A percentile compares a stretch with the other conserved stretches of the same genome.
Evolutionary conservation across 2,329 filamentous ascomycete species (phyloP).

Genomic region (Sarocladium oryzae): DNA sequence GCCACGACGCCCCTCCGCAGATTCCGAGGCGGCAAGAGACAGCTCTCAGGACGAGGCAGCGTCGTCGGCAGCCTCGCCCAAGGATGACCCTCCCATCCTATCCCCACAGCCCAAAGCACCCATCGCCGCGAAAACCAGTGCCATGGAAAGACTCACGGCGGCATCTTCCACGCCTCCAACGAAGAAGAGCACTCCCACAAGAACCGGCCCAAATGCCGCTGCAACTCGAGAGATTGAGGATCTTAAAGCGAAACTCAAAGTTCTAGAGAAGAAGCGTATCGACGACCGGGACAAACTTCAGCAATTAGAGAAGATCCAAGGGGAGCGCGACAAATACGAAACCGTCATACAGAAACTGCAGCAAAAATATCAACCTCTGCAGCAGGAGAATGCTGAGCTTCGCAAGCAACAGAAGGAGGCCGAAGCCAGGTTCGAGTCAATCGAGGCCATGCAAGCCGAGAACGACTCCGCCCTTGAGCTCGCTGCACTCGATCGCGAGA

Average conservation of each 20-base stretch:
- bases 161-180: constrained; percentile 21
- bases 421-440: constrained; percentile 56
- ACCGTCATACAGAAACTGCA: constrained; percentile 86
- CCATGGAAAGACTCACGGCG: constrained; percentile 45
- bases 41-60: constrained; percentile 27
- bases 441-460: constrained; percentile 72
- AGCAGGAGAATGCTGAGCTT: constrained; percentile 70
- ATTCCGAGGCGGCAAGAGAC: constrained; percentile 38
- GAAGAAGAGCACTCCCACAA: constrained; percentile 21
- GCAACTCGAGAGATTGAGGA: constrained; percentile 71
- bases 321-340: constrained; percentile 73
- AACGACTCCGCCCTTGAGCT: constrained; percentile 81
- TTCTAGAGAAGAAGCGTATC: constrained; percentile 78
- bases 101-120: constrained; percentile 46
- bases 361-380: constrained; percentile 77
- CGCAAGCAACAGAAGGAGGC: constrained; percentile 73
- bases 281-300: constrained; percentile 86
- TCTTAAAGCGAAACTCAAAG: constrained; percentile 76
- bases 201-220: constrained; percentile 37
- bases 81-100: constrained; percentile 44
- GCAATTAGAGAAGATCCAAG: constrained; percentile 66
- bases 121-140: constrained; percentile 41
- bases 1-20: constrained; percentile 38
- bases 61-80: constrained; percentile 36
- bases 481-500: constrained; percentile 84